Evolutionary conservation across 2,329 filamentous ascomycete genomes (phyloP).

Genomic region (Albifimbria verrucaria): DNA sequence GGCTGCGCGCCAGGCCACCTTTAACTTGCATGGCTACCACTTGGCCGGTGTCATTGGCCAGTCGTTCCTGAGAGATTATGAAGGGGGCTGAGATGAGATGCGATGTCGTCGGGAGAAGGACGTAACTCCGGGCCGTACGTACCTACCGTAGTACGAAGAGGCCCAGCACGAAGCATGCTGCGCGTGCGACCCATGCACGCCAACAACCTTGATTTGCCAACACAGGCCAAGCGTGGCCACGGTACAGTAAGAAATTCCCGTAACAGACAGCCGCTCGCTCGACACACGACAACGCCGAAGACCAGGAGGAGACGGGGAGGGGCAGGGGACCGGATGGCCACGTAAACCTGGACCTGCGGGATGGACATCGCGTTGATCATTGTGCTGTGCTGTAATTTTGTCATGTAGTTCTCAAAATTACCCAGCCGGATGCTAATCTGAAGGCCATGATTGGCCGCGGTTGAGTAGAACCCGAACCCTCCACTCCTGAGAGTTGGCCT

Average conservation of each 20-base stretch:
- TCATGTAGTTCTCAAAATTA: background rate
- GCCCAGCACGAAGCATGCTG: background rate
- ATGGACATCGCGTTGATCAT: background rate
- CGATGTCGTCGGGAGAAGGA: background rate
- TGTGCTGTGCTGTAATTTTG: background rate
- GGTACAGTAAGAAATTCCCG: too few relatives aligned
- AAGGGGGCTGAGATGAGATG: background rate
- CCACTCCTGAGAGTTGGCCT: too few relatives aligned
- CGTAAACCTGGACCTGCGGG: background rate
- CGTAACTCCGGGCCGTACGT: background rate
- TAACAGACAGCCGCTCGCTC: too few relatives aligned
- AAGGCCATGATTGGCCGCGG: background rate
- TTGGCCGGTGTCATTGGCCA: background rate
- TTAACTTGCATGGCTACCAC: background rate
- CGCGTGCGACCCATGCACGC: background rate
- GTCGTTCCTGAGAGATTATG: background rate
- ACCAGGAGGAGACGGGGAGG: too few relatives aligned
- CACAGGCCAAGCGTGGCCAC: too few relatives aligned
- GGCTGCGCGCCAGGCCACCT: slow-evolving; percentile 8
- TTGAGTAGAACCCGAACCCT: background rate
- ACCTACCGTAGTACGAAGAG: background rate
- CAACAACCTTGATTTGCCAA: background rate
- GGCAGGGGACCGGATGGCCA: background rate
- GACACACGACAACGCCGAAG: too few relatives aligned
- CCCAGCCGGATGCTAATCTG: background rate